phyloP scores from a whole-genome alignment of 805 yeast species.

The Candida palmyrensis region DNA sequence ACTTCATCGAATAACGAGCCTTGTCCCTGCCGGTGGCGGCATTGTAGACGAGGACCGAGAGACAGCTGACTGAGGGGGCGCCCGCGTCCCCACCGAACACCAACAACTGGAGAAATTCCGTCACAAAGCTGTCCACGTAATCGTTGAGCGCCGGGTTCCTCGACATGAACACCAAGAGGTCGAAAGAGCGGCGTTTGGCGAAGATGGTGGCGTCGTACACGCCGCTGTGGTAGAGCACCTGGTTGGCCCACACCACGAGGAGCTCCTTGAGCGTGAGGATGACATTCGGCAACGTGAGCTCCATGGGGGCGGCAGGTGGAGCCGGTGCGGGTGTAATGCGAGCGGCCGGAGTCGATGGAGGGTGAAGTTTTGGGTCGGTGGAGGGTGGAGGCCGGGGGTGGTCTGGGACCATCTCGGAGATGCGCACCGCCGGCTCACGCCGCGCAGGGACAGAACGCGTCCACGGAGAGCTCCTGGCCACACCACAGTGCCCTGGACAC shows the following conservation, averaged over 20 bases:
- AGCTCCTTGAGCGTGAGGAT: slow-evolving; percentile 42
- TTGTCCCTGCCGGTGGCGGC: slow-evolving; percentile 18
- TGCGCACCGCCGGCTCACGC: background rate
- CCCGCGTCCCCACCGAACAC: slow-evolving; percentile 15
- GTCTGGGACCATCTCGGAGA: background rate
- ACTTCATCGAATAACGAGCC: slow-evolving; percentile 36
- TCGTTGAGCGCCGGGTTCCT: slow-evolving; percentile 44
- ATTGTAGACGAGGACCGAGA: slow-evolving; percentile 35
- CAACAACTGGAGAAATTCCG: slow-evolving; percentile 17
- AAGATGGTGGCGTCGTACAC: slow-evolving; percentile 54
- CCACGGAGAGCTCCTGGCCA: background rate
- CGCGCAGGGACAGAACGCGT: background rate
- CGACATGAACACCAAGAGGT: slow-evolving; percentile 34
- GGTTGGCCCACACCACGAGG: slow-evolving; percentile 47
- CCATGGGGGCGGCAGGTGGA: background rate
- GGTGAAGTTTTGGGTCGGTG: background rate
- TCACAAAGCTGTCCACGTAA: slow-evolving; percentile 37
- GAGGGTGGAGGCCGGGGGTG: background rate
- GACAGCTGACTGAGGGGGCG: slow-evolving; percentile 21
- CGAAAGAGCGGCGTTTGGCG: slow-evolving; percentile 36
- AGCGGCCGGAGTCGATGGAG: too few species aligned
- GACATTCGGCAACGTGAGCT: slow-evolving; percentile 20
- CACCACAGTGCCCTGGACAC: background rate
- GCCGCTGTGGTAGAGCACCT: slow-evolving; percentile 46
- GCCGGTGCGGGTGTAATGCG: background rate